phyloP scores from a whole-genome alignment of 257 asterid species.

The Mitragyna speciosa region DNA sequence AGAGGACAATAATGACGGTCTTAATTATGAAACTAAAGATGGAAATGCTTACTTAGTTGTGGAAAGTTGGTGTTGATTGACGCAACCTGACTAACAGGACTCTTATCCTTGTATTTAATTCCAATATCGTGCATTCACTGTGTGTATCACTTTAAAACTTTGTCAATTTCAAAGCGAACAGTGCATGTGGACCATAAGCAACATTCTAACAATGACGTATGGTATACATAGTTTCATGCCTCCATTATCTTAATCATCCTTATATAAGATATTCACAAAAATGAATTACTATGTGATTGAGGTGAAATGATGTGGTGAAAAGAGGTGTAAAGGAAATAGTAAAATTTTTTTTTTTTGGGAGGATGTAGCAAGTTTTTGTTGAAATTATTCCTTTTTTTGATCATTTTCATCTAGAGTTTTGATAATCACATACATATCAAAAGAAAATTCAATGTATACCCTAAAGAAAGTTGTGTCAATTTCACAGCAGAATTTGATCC shows the following conservation, averaged over 20 bases:
- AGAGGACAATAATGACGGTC: slow-evolving; percentile 26
- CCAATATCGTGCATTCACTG: slow-evolving; percentile 12
- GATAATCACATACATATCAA: no score
- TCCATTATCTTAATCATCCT: background rate
- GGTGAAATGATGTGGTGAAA: no score
- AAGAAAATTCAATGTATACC: no score
- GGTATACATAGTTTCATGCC: background rate
- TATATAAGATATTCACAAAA: background rate
- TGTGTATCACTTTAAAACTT: background rate
- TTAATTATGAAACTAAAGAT: slow-evolving; percentile 24
- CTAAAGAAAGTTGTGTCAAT: no score
- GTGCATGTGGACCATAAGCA: background rate
- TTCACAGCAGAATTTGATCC: no score
- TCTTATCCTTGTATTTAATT: background rate
- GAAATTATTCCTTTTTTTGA: no score
- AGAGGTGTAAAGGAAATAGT: no score
- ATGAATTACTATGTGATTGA: no score
- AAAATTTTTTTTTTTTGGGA: no score
- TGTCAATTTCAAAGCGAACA: background rate
- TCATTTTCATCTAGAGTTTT: no score
- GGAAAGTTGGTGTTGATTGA: slow-evolving; percentile 58
- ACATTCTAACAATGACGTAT: background rate
- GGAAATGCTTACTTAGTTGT: slow-evolving; percentile 40
- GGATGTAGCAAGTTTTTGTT: no score
- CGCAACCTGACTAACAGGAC: slow-evolving; percentile 25